Evolutionary conservation across 2,329 filamentous ascomycete species (phyloP), one percentile per base, ranked within the genome.

Genomic region (Apiospora rasikravindrae): DNA sequence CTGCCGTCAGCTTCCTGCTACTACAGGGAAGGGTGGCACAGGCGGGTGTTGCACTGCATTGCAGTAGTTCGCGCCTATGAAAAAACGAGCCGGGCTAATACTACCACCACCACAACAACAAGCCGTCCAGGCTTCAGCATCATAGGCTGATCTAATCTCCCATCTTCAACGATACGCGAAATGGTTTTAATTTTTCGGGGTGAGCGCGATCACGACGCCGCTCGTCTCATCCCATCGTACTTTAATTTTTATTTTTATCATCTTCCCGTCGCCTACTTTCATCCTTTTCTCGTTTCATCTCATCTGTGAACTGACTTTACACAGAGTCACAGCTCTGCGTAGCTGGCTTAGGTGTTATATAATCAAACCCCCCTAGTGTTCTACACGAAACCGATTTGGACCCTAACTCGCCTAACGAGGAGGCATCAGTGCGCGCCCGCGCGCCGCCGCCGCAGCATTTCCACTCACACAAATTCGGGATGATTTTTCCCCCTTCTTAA

Each of bases 101-200:
- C 19, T 33, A 57, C 19, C 22, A 49, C 22, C 6, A 49, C 24
- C 26, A 57, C 33, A 37, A 37, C 49, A 26, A 26, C n/a, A 53
- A 29, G 49, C 49, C 49, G 2, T 53, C 1, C 26, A 37, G 33
- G 33, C 40, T 3, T 42, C 13, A 33, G 26, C 53, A 33, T 24
- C 49, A 33, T 33, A 8, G 29, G 2, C 19, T 37, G 33, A 61
- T 61, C 53, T 64, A 64, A 64, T 64, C 33, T 64, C 49, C 49
- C n/a, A 53, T 64, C 57, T 64, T 40, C 57, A 64, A 40, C 57
- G 57, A 40, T 64, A 64, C 57, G 33, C 57, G 57, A 64, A 61
- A 37, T 13, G 22, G 22, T 8, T 47, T 22, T 47, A 6, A 19
- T 7, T 10, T 7, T 5, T 7, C 33, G 5, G 2, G 45, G 45